phyloP scores from a whole-genome alignment of 73 alveolate species.

The Paramecium sexaurelia region DNA sequence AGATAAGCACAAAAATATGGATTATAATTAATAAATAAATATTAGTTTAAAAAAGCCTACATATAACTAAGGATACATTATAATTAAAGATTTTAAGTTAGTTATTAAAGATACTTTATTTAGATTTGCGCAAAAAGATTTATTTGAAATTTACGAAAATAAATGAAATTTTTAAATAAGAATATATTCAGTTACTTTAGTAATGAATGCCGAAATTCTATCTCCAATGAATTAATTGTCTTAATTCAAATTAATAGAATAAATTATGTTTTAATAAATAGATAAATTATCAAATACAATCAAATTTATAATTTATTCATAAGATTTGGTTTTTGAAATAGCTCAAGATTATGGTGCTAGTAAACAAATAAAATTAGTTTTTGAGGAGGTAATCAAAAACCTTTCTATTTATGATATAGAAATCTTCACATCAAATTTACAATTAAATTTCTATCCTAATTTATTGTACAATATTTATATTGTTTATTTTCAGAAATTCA shows the following conservation, averaged over 20 bases:
- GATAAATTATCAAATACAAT: slow-evolving; percentile 79
- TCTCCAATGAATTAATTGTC: too few species aligned
- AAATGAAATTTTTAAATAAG: slow-evolving; percentile 62
- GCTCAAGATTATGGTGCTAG: slow-evolving; percentile 86
- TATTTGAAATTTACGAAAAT: slow-evolving; percentile 62
- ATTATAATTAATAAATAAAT: too few species aligned
- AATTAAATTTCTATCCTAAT: too few species aligned
- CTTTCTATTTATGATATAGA: too few species aligned
- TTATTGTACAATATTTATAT: slow-evolving; percentile 80
- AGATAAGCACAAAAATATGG: too few species aligned
- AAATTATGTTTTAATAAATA: too few species aligned
- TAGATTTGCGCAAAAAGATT: slow-evolving; percentile 56
- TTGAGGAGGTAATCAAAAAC: slow-evolving; percentile 67
- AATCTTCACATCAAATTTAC: too few species aligned
- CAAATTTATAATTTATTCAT: slow-evolving; percentile 80
- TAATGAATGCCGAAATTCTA: slow-evolving; percentile 79
- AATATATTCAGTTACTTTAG: slow-evolving; percentile 81
- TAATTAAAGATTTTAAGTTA: too few species aligned
- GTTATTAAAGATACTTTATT: too few species aligned
- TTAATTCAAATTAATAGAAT: too few species aligned
- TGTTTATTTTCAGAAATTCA: slow-evolving; percentile 80
- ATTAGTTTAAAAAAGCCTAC: too few species aligned
- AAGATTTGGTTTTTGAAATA: slow-evolving; percentile 78
- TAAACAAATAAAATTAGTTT: slow-evolving; percentile 78
- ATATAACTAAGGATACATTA: too few species aligned